These are phyloP conservation scores for Endothia cerciana DNA, from an alignment of 2,329 filamentous ascomycete species.

Conservation along the genomic window DNA sequence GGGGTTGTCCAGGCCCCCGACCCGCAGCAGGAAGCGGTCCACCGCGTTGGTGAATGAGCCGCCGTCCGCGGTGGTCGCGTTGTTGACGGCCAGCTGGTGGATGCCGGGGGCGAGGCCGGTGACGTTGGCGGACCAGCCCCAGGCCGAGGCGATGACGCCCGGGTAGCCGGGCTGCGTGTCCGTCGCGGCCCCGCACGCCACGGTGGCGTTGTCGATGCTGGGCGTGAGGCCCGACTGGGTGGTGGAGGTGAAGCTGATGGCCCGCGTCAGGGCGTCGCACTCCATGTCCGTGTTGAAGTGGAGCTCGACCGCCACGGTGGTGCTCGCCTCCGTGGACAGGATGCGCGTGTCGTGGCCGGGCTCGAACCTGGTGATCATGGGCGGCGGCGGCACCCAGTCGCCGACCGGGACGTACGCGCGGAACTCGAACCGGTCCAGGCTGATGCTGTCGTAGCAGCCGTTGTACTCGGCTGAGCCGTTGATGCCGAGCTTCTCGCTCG, in stretches of 20 bases:
- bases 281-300: conserved; percentile 62
- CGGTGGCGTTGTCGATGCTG: conserved; percentile 16
- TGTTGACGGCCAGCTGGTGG: conserved; percentile 59
- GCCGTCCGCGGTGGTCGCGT: conserved; percentile 48
- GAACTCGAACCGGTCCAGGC: conserved; percentile 58
- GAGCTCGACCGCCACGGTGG: conserved; percentile 49
- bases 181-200: conserved; percentile 20
- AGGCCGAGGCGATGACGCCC: conserved; percentile 56
- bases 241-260: conserved; percentile 55
- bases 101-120: conserved; percentile 58
- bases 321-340: conserved; percentile 49
- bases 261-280: conserved; percentile 54
- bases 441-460: conserved; percentile 57
- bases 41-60: conserved; percentile 52
- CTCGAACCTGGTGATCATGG: conserved; percentile 61
- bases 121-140: conserved; percentile 45
- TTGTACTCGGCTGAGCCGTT: conserved; percentile 51
- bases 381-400: conserved; percentile 53
- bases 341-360: conserved; percentile 65
- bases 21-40: conserved; percentile 60
- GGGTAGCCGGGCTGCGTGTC: conserved; percentile 41
- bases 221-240: conserved; percentile 42
- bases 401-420: conserved; percentile 61
- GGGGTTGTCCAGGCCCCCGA: conserved; percentile 61
- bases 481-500: conserved; percentile 48